Conservation (phyloP, 2,329 filamentous ascomycete genomes). For the Chaetomiaceae sp. region DNA sequence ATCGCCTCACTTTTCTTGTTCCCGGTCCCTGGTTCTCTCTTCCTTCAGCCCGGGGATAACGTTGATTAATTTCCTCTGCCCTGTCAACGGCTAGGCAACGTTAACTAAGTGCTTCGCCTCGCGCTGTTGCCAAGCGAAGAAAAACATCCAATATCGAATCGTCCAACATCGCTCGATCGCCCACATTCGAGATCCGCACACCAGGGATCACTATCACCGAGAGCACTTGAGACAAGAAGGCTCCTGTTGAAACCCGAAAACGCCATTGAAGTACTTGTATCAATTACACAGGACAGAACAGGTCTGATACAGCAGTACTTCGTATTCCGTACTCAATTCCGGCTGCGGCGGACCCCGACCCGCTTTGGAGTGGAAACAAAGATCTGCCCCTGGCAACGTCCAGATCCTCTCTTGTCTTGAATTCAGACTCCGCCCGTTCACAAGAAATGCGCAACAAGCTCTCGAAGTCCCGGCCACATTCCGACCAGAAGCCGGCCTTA, state of each 20-base stretch:
- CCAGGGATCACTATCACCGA: neutral
- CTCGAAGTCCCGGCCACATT: slow-evolving; percentile 26
- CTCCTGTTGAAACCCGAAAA: too few relatives aligned
- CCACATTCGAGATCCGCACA: neutral
- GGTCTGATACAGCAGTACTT: too few relatives aligned
- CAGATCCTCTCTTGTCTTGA: slow-evolving; percentile 10
- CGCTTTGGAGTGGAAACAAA: slow-evolving; percentile 17
- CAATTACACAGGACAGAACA: too few relatives aligned
- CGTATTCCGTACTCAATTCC: slow-evolving; percentile 5
- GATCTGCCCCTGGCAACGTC: slow-evolving; percentile 2
- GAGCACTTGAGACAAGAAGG: too few relatives aligned
- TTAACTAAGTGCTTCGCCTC: neutral
- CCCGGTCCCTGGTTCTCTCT: neutral
- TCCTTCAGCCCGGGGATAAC: neutral
- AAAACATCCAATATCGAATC: slow-evolving; percentile 9
- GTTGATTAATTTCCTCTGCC: slow-evolving; percentile 1
- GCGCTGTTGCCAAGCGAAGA: slow-evolving; percentile 13
- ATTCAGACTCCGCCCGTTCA: slow-evolving; percentile 2
- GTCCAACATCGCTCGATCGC: neutral
- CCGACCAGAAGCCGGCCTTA: slow-evolving; percentile 23
- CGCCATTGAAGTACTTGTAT: too few relatives aligned
- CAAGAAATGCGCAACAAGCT: slow-evolving; percentile 29
- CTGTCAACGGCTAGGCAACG: too few relatives aligned
- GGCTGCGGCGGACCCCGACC: slow-evolving; percentile 13
- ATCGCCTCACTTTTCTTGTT: neutral